phyloP scores from a whole-genome alignment of 495 filamentous ascomycete species.

The Aspergillus homomorphus region DNA sequence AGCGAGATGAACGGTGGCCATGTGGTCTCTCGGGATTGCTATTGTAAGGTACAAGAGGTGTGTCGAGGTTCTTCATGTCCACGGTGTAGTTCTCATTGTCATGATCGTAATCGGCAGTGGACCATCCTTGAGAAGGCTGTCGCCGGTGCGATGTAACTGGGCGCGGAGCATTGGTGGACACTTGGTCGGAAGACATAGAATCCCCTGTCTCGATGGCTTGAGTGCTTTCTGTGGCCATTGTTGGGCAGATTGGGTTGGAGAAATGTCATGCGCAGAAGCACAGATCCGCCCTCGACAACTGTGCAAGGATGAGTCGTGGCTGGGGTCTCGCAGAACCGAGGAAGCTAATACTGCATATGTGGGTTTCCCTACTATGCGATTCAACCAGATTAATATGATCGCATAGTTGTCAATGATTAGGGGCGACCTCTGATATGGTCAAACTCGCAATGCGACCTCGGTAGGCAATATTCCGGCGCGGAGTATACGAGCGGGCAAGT shows the following conservation, averaged over 20 bases:
- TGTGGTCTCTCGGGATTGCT: slow-evolving; percentile 3
- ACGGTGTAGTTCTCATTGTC: slow-evolving; percentile 34
- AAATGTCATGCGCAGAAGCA: background rate
- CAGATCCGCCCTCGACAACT: background rate
- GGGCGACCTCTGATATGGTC: background rate
- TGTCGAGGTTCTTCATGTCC: slow-evolving; percentile 58
- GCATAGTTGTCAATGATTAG: background rate
- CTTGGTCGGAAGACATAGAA: slow-evolving; percentile 48
- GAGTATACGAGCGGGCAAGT: background rate
- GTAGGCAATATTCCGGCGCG: background rate
- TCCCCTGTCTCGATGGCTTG: slow-evolving; percentile 29
- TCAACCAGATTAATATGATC: background rate
- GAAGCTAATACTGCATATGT: no score
- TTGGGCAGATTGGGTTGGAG: background rate
- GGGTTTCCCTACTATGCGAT: background rate
- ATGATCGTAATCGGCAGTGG: slow-evolving; percentile 1
- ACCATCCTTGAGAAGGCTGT: slow-evolving; percentile 19
- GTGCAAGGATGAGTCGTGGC: no score
- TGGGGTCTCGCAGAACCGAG: no score
- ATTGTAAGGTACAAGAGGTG: slow-evolving; percentile 57
- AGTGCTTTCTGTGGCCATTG: slow-evolving; percentile 18
- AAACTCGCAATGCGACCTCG: background rate
- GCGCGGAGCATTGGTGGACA: slow-evolving; percentile 41
- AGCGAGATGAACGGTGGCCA: slow-evolving; percentile 12
- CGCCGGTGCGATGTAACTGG: slow-evolving; percentile 32